phyloP scores from a whole-genome alignment of 768 basidiomycete species.

The Glaciozyma antarctica region DNA sequence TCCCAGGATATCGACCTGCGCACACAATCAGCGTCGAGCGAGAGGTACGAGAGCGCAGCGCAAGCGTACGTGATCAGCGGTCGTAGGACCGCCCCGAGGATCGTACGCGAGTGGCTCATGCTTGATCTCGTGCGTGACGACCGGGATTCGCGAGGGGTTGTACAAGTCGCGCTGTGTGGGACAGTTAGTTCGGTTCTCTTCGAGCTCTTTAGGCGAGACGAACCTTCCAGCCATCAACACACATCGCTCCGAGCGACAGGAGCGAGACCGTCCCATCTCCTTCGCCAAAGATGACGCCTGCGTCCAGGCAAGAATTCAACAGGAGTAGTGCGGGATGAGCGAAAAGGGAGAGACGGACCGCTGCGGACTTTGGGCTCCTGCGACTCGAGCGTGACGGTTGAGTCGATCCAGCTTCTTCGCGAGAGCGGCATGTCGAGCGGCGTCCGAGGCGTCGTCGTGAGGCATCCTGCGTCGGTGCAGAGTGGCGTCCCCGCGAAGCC shows the following conservation, averaged over 20 bases:
- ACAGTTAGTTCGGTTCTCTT: not conserved
- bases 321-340: conserved; percentile 46
- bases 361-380: conserved; percentile 25
- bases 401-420: conserved; percentile 72
- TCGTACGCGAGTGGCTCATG: conserved; percentile 64
- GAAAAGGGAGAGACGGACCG: conserved; percentile 39
- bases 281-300: conserved; percentile 81
- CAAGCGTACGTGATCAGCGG: conserved; percentile 44
- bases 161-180: conserved; percentile 53
- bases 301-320: not conserved
- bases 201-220: not conserved
- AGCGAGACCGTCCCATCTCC: conserved; percentile 89
- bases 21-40: not conserved
- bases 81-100: conserved; percentile 78
- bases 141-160: conserved; percentile 82
- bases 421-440: conserved; percentile 51
- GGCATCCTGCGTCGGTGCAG: conserved; percentile 49
- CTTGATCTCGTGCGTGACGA: conserved; percentile 77
- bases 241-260: conserved; percentile 87
- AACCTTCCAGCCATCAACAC: conserved; percentile 81
- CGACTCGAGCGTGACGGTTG: conserved; percentile 53
- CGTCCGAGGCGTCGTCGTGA: conserved; percentile 41
- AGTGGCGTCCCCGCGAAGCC: not conserved
- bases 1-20: conserved; percentile 40
- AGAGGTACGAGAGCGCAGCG: too few relatives aligned